Evolutionary conservation across 208 protist genomes (phyloP), one percentile per base, ranked within the genome.

Genomic region (Acanthamoeba sp.): DNA sequence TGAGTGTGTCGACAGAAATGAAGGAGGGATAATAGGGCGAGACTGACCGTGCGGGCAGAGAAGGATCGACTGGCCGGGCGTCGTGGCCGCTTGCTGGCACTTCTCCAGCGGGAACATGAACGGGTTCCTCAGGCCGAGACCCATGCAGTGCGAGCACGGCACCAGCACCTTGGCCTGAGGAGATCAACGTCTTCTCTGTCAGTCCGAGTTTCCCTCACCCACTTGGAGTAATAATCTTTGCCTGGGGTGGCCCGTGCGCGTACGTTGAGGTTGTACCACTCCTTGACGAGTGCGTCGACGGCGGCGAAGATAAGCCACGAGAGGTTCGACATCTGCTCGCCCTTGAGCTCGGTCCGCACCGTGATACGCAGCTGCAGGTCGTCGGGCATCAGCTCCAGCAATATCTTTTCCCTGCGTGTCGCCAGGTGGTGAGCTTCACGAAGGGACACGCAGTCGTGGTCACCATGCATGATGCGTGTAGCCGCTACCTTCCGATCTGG

Each of bases 211-310:
- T n/a, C n/a, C n/a, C n/a, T n/a, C n/a, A n/a, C n/a, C n/a, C n/a
- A n/a, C n/a, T n/a, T n/a, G n/a, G n/a, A n/a, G n/a, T n/a, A n/a
- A n/a, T n/a, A n/a, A n/a, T n/a, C n/a, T n/a, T n/a, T n/a, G n/a
- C n/a, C n/a, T n/a, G n/a, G n/a, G n/a, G n/a, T n/a, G n/a, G n/a
- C n/a, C n/a, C n/a, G n/a, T n/a, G n/a, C n/a, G n/a, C 84, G 50
- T 73, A 91, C 85, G 36, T 52, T 45, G 55, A 91, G 85, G 27
- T 73, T 91, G 85, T 91, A 91, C 85, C 85, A 91, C 59, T 94
- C 90, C 32, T 55, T 71, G 29, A 94, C 55, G n/a, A 94, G 90
- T 0, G 90, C 1, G 32, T 94, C 90, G 1, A 94, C 48, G 4
- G 69, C 55, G 27, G 59, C 90, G 22, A 94, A 85, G 40, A 94